Evolutionary conservation across 1,284 basidiomycete species (phyloP).

Genomic region (Stereum hirsutum): DNA sequence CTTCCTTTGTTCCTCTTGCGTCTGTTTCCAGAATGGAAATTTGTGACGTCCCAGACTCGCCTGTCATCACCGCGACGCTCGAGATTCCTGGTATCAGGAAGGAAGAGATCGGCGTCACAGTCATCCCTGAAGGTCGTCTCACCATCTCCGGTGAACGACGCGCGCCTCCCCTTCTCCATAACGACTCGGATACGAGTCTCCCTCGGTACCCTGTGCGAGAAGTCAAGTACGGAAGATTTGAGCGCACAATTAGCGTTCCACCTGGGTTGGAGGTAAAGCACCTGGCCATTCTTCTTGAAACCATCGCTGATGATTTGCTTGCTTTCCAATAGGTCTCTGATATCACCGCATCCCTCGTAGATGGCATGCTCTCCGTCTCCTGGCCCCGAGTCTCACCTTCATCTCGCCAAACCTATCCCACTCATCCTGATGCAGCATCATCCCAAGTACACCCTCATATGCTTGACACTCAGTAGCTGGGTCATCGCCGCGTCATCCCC

Average conservation of each 20-base stretch:
- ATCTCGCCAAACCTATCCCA: neutral
- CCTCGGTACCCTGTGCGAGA: slow-evolving; percentile 28
- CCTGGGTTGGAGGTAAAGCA: slow-evolving; percentile 32
- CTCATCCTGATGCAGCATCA: neutral
- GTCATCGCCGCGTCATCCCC: neutral
- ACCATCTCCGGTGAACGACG: slow-evolving; percentile 37
- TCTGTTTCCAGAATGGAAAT: slow-evolving; percentile 48
- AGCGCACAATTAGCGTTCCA: slow-evolving; percentile 34
- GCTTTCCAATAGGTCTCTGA: slow-evolving; percentile 10
- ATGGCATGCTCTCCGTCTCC: slow-evolving; percentile 40
- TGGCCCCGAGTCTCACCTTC: slow-evolving; percentile 29
- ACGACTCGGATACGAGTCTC: slow-evolving; percentile 4
- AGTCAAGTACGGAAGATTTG: slow-evolving; percentile 43
- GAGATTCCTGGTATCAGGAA: slow-evolving; percentile 48
- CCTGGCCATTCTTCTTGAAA: slow-evolving; percentile 1
- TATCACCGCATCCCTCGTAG: slow-evolving; percentile 22
- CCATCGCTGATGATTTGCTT: neutral
- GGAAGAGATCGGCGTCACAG: slow-evolving; percentile 34
- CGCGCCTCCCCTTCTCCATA: slow-evolving; percentile 12
- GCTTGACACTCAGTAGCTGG: neutral
- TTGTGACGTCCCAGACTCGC: slow-evolving; percentile 33
- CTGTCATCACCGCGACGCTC: slow-evolving; percentile 34
- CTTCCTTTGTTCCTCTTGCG: no score
- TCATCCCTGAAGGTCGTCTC: slow-evolving; percentile 30
- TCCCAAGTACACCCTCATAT: neutral